Base-by-base conservation (phyloP, 2,329 filamentous ascomycete genomes). In the Trichoderma aggressivum region DNA sequence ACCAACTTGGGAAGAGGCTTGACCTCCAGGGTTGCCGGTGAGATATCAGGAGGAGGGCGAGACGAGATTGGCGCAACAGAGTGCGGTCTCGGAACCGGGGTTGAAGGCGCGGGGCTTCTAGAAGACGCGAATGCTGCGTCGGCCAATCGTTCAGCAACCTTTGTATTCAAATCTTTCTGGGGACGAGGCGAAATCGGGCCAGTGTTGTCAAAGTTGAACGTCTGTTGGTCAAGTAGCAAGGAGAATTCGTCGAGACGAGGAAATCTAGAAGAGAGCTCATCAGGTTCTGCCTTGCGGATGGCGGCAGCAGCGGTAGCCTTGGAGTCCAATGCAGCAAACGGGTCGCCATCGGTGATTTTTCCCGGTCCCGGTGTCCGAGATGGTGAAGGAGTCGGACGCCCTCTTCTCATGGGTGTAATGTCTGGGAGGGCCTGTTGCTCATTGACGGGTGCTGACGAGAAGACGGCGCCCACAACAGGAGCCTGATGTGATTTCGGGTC, bases 191-290 rank as follows among this genome's bases (percentile, higher is more conserved):
- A 81, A 12, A 84, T 80, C 50, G 83, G 81, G 28, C 39, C 39
- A 43, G 86, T 83, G 7, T 84, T 81, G n/a, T 85, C 79, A 16
- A 85, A 82, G 72, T 93, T 91, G 76, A 98, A 98, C 72, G 93
- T 94, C 3, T 92, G 92, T 73, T 92, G 89, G 73, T 98, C 94
- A 75, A 97, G 94, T 58, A 98, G 84, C 21, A 99, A 84, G 3
- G 95, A 91, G 78, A 99, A 99, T 75, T 98, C 93, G 77, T 98
- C 94, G 28, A 99, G 85, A 7, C 93, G 94, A 0, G 96, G 96
- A 75, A 98, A 99, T 66, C 92, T 89, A 32, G 89, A 87, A 0
- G 95, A 94, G 30, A 98, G 84, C 77, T 98, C 95, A 75, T 98
- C 96, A 2, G 86, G 84, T 26, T 88, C 86, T 8, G 83, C 83